Evolutionary conservation across 805 yeast species (phyloP).

Genomic region (Spathaspora hagerdaliae): DNA sequence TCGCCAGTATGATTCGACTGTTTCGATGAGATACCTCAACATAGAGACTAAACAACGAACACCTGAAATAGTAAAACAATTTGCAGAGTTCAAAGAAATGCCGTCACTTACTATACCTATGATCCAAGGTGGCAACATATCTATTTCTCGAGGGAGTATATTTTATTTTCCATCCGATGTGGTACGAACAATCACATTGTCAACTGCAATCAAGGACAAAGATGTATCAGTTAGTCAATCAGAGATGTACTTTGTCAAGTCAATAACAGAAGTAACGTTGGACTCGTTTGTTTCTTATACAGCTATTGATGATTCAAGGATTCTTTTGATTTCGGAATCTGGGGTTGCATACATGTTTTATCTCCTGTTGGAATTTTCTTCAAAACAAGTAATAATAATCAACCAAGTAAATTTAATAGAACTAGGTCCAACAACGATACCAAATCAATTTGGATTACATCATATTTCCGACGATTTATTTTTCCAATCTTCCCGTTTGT

Average conservation of each 20-base stretch:
- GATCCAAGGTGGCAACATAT: constrained; percentile 2
- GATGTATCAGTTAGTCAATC: neutral
- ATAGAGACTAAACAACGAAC: neutral
- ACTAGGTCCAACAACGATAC: constrained; percentile 3
- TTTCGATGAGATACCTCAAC: constrained; percentile 2
- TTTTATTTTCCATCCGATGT: constrained; percentile 3
- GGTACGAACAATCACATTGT: neutral
- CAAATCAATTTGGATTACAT: constrained; percentile 1
- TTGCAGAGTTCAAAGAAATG: constrained; percentile 4
- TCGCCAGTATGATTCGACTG: neutral
- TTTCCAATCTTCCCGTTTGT: constrained; percentile 3
- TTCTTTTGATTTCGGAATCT: neutral
- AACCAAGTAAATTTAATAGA: constrained; percentile 3
- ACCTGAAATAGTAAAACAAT: constrained; percentile 1
- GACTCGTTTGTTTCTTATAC: neutral
- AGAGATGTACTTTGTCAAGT: constrained; percentile 1
- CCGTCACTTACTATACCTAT: constrained; percentile 5
- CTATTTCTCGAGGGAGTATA: neutral
- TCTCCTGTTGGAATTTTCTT: neutral
- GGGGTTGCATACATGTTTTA: constrained; percentile 4
- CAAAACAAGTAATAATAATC: neutral
- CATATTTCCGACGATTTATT: constrained; percentile 4
- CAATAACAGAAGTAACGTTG: neutral
- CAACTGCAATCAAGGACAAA: neutral
- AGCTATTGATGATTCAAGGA: constrained; percentile 1